These are phyloP conservation scores for Escovopsis sp. DNA, from an alignment of 2,329 filamentous ascomycete species.

Conservation along the genomic window DNA sequence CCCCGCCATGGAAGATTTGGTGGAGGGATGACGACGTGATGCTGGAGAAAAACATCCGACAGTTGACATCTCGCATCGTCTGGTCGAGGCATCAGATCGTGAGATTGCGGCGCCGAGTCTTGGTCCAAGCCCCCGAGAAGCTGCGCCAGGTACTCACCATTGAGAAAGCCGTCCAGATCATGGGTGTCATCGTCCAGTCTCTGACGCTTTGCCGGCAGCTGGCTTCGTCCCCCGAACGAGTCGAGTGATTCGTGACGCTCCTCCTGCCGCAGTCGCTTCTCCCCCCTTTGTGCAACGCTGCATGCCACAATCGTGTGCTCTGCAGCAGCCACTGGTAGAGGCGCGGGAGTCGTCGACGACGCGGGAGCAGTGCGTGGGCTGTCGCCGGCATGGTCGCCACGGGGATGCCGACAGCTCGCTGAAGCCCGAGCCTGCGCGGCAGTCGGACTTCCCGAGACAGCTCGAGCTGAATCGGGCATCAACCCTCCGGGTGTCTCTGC, in stretches of 20 bases:
- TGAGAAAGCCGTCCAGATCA: too few species aligned
- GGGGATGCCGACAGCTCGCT: neutral
- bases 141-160: too few species aligned
- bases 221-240: neutral
- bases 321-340: neutral
- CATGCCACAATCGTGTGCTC: too few species aligned
- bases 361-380: neutral
- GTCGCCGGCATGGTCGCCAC: neutral
- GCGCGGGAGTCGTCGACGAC: neutral
- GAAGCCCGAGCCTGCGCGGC: neutral
- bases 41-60: too few species aligned
- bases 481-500: neutral
- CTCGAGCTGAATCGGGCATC: neutral
- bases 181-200: neutral
- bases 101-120: too few species aligned
- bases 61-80: too few species aligned
- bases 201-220: neutral
- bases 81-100: too few species aligned
- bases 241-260: neutral
- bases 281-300: too few species aligned
- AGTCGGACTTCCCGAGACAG: neutral
- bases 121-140: too few species aligned
- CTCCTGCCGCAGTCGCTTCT: too few species aligned
- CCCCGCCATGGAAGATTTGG: too few species aligned
- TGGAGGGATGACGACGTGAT: too few species aligned